Percentiles rank a stretch among this genome's conserved stretches.
Conservation (phyloP, 805 yeast genomes). For the Monosporozyma siamensis region DNA sequence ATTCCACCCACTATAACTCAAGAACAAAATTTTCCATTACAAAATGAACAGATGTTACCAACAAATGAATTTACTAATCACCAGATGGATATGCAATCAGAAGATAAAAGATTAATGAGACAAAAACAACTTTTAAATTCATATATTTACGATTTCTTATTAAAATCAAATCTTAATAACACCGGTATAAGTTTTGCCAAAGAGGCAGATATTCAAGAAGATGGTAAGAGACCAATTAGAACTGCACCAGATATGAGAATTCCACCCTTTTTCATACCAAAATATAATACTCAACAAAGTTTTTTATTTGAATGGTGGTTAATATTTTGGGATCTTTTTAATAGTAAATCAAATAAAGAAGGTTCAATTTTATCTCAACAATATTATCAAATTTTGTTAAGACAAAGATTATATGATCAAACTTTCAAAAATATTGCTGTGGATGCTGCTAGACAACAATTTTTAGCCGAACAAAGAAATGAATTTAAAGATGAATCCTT, state of each 20-base stretch:
- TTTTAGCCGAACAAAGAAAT: slow-evolving; percentile 30
- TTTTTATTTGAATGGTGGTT: slow-evolving; percentile 94
- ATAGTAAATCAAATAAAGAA: slow-evolving; percentile 63
- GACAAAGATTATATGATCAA: slow-evolving; percentile 46
- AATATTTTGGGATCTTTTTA: slow-evolving; percentile 88
- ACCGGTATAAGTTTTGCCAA: slow-evolving; percentile 66
- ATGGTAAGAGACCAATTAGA: slow-evolving; percentile 9
- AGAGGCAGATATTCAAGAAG: slow-evolving; percentile 55
- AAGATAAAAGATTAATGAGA: background rate
- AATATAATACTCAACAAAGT: slow-evolving; percentile 65
- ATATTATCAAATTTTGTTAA: slow-evolving; percentile 51
- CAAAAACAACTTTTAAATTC: slow-evolving; percentile 58
- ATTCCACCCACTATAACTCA: too few relatives aligned
- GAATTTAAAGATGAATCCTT: slow-evolving; percentile 30
- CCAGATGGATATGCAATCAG: too few relatives aligned
- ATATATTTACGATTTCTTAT: slow-evolving; percentile 75
- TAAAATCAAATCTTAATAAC: slow-evolving; percentile 60
- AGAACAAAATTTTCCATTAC: too few relatives aligned
- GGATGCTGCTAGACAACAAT: slow-evolving; percentile 39
- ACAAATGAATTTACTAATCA: too few relatives aligned
- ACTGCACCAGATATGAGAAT: background rate
- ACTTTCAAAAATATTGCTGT: slow-evolving; percentile 41
- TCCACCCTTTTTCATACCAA: background rate
- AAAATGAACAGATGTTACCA: too few relatives aligned
- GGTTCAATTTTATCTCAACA: slow-evolving; percentile 58